Base-by-base conservation (phyloP, 768 basidiomycete genomes). In the Termitomyces sp. region DNA sequence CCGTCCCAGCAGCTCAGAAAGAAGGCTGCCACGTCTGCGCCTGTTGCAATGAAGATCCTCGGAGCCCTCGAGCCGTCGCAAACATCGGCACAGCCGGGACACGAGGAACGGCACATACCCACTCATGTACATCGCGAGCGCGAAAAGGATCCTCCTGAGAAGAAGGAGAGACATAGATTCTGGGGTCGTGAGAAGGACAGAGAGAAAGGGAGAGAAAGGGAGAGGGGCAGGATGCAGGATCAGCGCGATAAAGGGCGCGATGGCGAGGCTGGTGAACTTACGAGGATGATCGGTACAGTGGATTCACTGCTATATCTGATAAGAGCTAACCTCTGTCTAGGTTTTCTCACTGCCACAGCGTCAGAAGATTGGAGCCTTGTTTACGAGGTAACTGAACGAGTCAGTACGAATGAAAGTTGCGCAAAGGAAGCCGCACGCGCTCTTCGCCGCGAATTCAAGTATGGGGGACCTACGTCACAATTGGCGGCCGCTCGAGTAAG, bases 351-450 rank as follows among this genome's bases (percentile, higher is more conserved):
- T 2, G 88, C 88, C 0, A 90, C 88, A 0, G 78, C 86, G 0
- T 86, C 90, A 3, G 90, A 93, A 65, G 89, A 93, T 64, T 91
- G 89, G 86, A 69, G 79, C 0, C 78, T 92, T 29, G 88, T 94
- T 0, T 75, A 93, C 47, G 91, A 93, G 51, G 89, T 94, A 15
- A 94, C 90, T 63, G 93, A 96, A 51, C 77, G 89, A 32, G 89
- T 90, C 4, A 89, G 89, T 1, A 69, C 80, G 2, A 88, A 64
- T 61, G 90, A 94, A 53, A 65, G 70, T 9, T 84, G 85, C 50
- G 89, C 91, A 10, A 94, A 89, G 66, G 94, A 94, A 64, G 91
- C 93, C 0, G 84, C 88, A 6, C 84, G 85, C 50, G 90, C 93
- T 1, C 74, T 95, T 41, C 74, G 93, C 46, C 81, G 86, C 40